These are phyloP conservation scores for Ustilago crameri DNA, from an alignment of 1,284 basidiomycete genomes.

Conservation along the genomic window DNA sequence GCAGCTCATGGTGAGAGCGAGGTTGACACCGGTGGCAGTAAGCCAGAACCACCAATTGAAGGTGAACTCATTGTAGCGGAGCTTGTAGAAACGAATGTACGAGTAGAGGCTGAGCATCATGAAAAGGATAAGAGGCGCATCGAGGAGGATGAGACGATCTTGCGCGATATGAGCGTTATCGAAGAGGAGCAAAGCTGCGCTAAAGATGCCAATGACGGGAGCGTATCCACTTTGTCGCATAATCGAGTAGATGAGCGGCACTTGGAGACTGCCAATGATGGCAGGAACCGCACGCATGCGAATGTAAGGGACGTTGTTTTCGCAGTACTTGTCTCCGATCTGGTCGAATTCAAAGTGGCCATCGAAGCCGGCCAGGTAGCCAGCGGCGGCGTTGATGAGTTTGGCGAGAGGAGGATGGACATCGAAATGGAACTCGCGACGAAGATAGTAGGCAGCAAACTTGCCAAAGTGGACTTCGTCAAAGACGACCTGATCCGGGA, in stretches of 20 bases:
- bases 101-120: conserved; percentile 91
- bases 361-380: conserved; percentile 96
- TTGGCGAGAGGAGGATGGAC: conserved; percentile 85
- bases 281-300: conserved; percentile 92
- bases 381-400: conserved; percentile 77
- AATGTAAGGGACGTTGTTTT: conserved; percentile 88
- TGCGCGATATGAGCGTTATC: conserved; percentile 97
- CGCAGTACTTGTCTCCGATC: conserved; percentile 92
- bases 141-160: conserved; percentile 93
- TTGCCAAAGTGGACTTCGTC: conserved; percentile 69
- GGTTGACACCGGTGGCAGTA: conserved; percentile 85
- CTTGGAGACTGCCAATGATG: conserved; percentile 85
- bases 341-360: conserved; percentile 92
- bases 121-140: conserved; percentile 94
- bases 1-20: conserved; percentile 95
- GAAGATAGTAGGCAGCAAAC: conserved; percentile 66
- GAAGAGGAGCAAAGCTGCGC: conserved; percentile 86
- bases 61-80: conserved; percentile 77
- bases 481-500: conserved; percentile 65
- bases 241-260: conserved; percentile 91
- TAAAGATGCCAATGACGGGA: conserved; percentile 85
- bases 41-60: conserved; percentile 92
- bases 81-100: conserved; percentile 95
- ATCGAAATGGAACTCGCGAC: conserved; percentile 88
- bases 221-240: conserved; percentile 98